Percentiles rank a stretch among this genome's conserved stretches.
phyloP scores from a whole-genome alignment of 2,329 filamentous ascomycete species.

The Alternaria solani region DNA sequence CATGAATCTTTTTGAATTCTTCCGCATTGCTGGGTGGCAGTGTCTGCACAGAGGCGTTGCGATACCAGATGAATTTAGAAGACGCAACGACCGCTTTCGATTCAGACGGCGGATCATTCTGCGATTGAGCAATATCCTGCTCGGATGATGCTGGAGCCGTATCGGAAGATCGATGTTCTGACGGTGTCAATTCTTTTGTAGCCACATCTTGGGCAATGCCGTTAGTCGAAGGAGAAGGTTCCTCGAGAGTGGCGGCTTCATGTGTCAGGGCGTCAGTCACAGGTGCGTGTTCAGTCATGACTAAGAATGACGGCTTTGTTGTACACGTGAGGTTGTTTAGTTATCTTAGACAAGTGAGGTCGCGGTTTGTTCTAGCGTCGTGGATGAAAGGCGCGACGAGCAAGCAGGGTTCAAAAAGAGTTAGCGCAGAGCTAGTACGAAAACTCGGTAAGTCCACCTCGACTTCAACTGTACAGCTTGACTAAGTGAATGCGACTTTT shows the following conservation, averaged over 20 bases:
- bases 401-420: neutral
- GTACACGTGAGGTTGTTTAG: neutral
- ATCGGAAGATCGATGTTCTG: neutral
- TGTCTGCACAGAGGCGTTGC: constrained; percentile 27
- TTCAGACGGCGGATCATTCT: neutral
- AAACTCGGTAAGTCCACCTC: neutral
- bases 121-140: neutral
- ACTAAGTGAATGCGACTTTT: neutral
- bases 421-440: neutral
- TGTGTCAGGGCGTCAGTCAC: neutral
- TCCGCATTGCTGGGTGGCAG: constrained; percentile 11
- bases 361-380: neutral
- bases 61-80: constrained; percentile 13
- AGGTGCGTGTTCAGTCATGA: neutral
- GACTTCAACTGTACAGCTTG: neutral
- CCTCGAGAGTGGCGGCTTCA: neutral
- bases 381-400: neutral
- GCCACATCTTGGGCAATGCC: neutral
- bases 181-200: neutral
- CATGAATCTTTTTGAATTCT: constrained; percentile 20
- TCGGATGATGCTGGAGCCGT: neutral
- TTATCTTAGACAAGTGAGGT: neutral
- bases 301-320: neutral
- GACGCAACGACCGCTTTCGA: neutral
- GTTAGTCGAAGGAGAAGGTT: neutral